These are phyloP conservation scores for Pythium biforme DNA, from an alignment of 352 stramenopile species.

Conservation along the genomic window DNA sequence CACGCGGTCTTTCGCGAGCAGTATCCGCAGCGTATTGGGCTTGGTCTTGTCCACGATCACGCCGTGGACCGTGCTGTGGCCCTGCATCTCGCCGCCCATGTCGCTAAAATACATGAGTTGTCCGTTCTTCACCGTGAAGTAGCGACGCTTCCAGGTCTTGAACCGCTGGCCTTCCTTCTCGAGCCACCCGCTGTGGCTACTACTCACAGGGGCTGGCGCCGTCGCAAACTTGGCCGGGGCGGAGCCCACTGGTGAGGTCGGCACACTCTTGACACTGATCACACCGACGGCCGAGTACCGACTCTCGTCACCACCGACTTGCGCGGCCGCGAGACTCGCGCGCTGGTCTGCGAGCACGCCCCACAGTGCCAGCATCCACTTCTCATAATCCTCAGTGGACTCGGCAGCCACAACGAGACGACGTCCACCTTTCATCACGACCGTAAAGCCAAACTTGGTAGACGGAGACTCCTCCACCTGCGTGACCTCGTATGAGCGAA, in stretches of 20 bases:
- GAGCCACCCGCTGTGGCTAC: slow-evolving; percentile 57
- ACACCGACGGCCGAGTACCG: slow-evolving; percentile 15
- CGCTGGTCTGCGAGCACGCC: slow-evolving; percentile 28
- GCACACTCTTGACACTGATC: slow-evolving; percentile 19
- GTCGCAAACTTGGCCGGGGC: background rate
- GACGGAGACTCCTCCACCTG: slow-evolving; percentile 36
- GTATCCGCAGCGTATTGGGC: slow-evolving; percentile 47
- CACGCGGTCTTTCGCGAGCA: slow-evolving; percentile 32
- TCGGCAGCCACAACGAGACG: slow-evolving; percentile 66
- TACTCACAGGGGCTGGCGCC: background rate
- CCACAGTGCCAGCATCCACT: slow-evolving; percentile 51
- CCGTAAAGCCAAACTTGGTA: slow-evolving; percentile 39
- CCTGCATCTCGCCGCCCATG: slow-evolving; percentile 50
- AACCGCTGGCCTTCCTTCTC: slow-evolving; percentile 74
- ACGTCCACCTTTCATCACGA: slow-evolving; percentile 43
- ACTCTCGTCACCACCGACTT: background rate
- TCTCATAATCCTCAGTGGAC: slow-evolving; percentile 59
- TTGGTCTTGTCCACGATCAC: slow-evolving; percentile 48
- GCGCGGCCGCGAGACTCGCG: slow-evolving; percentile 2
- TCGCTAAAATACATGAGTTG: slow-evolving; percentile 76
- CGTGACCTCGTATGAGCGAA: slow-evolving; percentile 45
- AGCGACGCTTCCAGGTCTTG: slow-evolving; percentile 78
- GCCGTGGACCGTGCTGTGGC: slow-evolving; percentile 53
- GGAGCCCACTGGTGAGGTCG: slow-evolving; percentile 6
- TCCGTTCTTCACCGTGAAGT: slow-evolving; percentile 70